These are phyloP conservation scores for Scheffersomyces titani DNA, from an alignment of 1,139 yeast genomes.

Conservation along the genomic window DNA sequence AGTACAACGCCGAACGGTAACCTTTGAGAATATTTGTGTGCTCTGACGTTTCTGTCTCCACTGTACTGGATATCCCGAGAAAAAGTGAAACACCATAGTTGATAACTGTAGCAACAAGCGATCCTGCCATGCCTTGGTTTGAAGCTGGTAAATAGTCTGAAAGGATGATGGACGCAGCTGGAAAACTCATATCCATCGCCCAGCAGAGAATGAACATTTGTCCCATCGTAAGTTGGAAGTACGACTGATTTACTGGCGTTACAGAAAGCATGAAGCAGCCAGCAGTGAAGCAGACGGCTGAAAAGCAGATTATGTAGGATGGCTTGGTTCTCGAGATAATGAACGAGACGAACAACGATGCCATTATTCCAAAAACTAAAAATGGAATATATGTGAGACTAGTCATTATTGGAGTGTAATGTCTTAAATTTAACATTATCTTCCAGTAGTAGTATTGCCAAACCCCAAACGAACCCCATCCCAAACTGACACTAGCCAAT, in stretches of 20 bases:
- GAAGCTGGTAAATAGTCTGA: slow-evolving; percentile 51
- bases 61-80: slow-evolving; percentile 52
- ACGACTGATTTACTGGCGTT: slow-evolving; percentile 51
- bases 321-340: slow-evolving; percentile 45
- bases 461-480: slow-evolving; percentile 63
- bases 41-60: slow-evolving; percentile 38
- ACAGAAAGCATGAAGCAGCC: slow-evolving; percentile 50
- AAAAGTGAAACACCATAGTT: slow-evolving; percentile 56
- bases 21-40: slow-evolving; percentile 20
- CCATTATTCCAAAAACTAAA: slow-evolving; percentile 46
- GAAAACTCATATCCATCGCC: slow-evolving; percentile 63
- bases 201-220: slow-evolving; percentile 51
- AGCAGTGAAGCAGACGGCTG: slow-evolving; percentile 47
- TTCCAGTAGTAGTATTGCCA: slow-evolving; percentile 49
- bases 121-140: slow-evolving; percentile 64
- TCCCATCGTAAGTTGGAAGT: slow-evolving; percentile 46
- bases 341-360: slow-evolving; percentile 45
- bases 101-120: slow-evolving; percentile 54
- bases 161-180: slow-evolving; percentile 54
- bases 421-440: slow-evolving; percentile 44
- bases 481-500: slow-evolving; percentile 37
- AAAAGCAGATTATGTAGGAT: slow-evolving; percentile 41
- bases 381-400: slow-evolving; percentile 49
- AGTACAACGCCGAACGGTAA: slow-evolving; percentile 48
- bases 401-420: slow-evolving; percentile 44